A percentile compares a stretch with the other conserved stretches of the same genome.
Conservation (phyloP, 352 stramenopile genomes). For the Phytophthora parvispora region DNA sequence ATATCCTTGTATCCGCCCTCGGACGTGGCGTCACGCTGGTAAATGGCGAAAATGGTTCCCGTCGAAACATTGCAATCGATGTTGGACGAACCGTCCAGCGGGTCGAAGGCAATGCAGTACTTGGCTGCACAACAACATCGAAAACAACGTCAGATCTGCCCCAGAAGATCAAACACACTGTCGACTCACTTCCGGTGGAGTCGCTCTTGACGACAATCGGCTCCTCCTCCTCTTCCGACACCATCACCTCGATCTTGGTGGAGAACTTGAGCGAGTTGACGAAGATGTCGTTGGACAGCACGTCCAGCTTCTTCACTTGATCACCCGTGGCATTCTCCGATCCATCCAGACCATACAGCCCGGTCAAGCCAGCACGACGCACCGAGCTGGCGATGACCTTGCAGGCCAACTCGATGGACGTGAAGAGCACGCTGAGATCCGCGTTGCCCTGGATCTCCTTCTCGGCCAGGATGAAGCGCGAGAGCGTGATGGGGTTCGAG, state of each 20-base stretch:
- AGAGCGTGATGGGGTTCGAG: slow-evolving; percentile 93
- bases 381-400: slow-evolving; percentile 98
- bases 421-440: slow-evolving; percentile 96
- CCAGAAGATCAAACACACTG: no score
- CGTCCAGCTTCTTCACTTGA: slow-evolving; percentile 99
- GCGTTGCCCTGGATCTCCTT: slow-evolving; percentile 94
- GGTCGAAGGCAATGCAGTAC: slow-evolving; percentile 99
- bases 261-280: slow-evolving; percentile 97
- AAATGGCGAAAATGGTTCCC: slow-evolving; percentile 99
- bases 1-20: slow-evolving; percentile 89
- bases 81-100: slow-evolving; percentile 98
- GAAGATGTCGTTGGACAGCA: slow-evolving; percentile 98
- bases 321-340: slow-evolving; percentile 97
- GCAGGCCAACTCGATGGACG: slow-evolving; percentile 96
- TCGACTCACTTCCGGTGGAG: slow-evolving; percentile 53
- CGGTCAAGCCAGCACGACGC: slow-evolving; percentile 92
- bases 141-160: no score
- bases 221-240: slow-evolving; percentile 98
- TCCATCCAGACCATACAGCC: slow-evolving; percentile 95
- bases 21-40: slow-evolving; percentile 75
- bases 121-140: no score
- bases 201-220: slow-evolving; percentile 94
- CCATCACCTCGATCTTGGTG: slow-evolving; percentile 97
- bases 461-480: slow-evolving; percentile 92
- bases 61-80: slow-evolving; percentile 99